phyloP scores from a whole-genome alignment of 2,329 filamentous ascomycete genomes.

The Fonsecaea erecta region DNA sequence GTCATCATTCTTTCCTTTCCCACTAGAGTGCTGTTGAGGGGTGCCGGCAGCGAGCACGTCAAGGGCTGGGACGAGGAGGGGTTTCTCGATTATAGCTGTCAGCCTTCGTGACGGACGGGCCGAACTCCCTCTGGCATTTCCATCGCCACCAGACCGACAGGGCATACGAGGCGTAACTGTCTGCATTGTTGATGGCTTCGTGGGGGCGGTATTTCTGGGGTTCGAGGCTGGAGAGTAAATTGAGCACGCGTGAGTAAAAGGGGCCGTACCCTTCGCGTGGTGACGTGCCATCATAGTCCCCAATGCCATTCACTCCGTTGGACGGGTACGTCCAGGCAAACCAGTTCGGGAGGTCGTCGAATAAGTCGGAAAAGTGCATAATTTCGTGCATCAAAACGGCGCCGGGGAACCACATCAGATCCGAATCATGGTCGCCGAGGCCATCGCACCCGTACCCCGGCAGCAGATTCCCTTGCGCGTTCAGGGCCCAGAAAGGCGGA shows the following conservation, averaged over 20 bases:
- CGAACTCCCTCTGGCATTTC: not conserved
- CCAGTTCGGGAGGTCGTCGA: not conserved
- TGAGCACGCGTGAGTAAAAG: not conserved
- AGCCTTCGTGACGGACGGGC: too few species aligned
- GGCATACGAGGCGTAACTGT: not conserved
- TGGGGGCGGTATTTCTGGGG: not conserved
- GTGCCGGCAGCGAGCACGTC: too few species aligned
- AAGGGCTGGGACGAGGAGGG: too few species aligned
- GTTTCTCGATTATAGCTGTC: too few species aligned
- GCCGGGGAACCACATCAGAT: not conserved
- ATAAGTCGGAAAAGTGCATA: not conserved
- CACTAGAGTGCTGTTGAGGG: too few species aligned
- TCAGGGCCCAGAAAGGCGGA: not conserved
- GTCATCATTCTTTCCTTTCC: too few species aligned
- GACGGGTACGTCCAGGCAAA: too few species aligned
- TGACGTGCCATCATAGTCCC: not conserved
- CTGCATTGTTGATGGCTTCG: slow-evolving; percentile 4
- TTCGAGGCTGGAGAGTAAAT: not conserved
- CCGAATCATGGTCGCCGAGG: slow-evolving; percentile 1
- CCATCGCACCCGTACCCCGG: not conserved
- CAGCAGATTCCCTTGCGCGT: not conserved
- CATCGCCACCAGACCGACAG: not conserved
- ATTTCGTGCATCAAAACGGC: not conserved
- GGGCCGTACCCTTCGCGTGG: not conserved
- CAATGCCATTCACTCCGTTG: not conserved